Base-by-base conservation (phyloP, 345 rosid genomes). In the Ceriops tagal region DNA sequence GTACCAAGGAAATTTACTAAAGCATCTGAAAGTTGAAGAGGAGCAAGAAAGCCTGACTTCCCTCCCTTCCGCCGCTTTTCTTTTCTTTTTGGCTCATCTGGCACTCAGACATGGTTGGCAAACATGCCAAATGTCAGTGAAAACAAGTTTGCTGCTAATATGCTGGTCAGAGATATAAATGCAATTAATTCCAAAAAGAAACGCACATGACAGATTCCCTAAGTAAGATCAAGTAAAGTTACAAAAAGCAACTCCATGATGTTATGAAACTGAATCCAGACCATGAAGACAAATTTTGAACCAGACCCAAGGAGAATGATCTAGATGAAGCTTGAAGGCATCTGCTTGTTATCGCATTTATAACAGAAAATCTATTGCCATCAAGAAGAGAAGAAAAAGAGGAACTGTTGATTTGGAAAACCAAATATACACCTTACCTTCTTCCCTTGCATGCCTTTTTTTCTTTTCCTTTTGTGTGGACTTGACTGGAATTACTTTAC, bases 371-470 rank as follows among this genome's bases (percentile, higher is more conserved):
- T 3, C 49, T 43, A 43, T 43, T 43, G 49, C 49, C 49, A 11
- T 18, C 16, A 43, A 11, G 4, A 11, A 43, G 15, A 3, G 19
- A 43, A 13, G 5, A 43, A 43, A 3, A 43, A 3, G 49, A 43
- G 5, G 19, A 43, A 43, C 49, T 43, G 49, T 13, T 11, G 49
- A 13, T 43, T 43, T 43, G 15, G 49, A 43, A 43, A 43, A 43
- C 49, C 16, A 43, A 43, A 11, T 2, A 43, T 13, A 11, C 5
- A 5, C 49, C 18, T 43, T 71, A 78, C 81, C 87, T 78, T 76
- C 83, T 66, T 72, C 76, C 72, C 74, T 72, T 58, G 67, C 81
- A 55, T 61, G 83, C 77, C 74, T 83, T 8, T 31, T 73, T 39
- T 61, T 72, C 76, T 72, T 78, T 71, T 72, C 81, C 70, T 81